These are phyloP conservation scores for Kwoniella pini DNA, from an alignment of 768 basidiomycete genomes.

Conservation along the genomic window DNA sequence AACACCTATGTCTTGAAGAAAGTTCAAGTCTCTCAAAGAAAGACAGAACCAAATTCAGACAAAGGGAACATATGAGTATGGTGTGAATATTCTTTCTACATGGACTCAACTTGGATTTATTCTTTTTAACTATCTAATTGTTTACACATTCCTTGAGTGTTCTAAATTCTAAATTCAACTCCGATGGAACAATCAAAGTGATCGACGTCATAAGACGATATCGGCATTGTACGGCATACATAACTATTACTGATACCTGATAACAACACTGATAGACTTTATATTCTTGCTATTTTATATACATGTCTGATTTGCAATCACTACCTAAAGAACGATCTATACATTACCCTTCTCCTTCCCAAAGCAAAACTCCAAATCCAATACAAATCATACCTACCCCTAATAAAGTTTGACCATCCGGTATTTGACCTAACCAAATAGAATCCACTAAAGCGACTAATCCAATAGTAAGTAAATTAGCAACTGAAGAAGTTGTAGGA, in stretches of 20 bases:
- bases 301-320: too few relatives aligned
- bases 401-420: slow-evolving; percentile 71
- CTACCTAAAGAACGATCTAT: too few relatives aligned
- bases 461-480: slow-evolving; percentile 91
- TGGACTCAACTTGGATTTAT: slow-evolving; percentile 1
- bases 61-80: too few relatives aligned
- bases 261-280: too few relatives aligned
- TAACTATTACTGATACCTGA: too few relatives aligned
- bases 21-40: too few relatives aligned
- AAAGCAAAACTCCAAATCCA: slow-evolving; percentile 73
- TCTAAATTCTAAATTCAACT: not conserved
- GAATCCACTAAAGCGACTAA: slow-evolving; percentile 79
- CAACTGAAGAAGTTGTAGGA: slow-evolving; percentile 82
- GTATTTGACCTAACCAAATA: slow-evolving; percentile 65
- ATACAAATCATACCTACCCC: slow-evolving; percentile 77
- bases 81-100: too few relatives aligned
- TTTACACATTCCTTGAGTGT: not conserved
- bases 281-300: too few relatives aligned
- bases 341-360: slow-evolving; percentile 48
- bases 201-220: too few relatives aligned
- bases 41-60: too few relatives aligned
- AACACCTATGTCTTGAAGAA: too few relatives aligned
- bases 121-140: not conserved
- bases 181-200: not conserved
- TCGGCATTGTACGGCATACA: too few relatives aligned